These are phyloP conservation scores for Tremellales sp. DNA, from an alignment of 1,284 basidiomycete species.

Conservation along the genomic window DNA sequence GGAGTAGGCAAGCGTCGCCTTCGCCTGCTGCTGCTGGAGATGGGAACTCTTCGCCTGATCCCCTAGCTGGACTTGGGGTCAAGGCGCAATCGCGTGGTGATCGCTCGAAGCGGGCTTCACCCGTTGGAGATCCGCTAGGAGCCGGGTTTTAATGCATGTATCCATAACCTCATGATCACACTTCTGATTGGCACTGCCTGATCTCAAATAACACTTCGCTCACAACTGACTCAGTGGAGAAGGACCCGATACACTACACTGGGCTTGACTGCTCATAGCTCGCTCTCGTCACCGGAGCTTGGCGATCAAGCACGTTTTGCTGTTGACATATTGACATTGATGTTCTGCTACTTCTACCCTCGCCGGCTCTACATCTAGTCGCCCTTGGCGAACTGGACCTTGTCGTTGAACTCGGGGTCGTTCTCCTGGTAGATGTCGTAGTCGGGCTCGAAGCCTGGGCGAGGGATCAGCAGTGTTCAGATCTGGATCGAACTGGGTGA, in stretches of 20 bases:
- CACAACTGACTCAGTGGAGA: too few species aligned
- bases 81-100: too few species aligned
- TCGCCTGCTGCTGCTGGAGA: neutral
- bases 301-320: too few species aligned
- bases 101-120: neutral
- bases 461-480: conserved; percentile 1
- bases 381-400: conserved; percentile 36
- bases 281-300: too few species aligned
- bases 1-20: neutral
- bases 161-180: too few species aligned
- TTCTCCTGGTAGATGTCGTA: conserved; percentile 55
- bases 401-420: conserved; percentile 51
- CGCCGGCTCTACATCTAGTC: neutral
- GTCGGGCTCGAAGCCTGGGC: conserved; percentile 25
- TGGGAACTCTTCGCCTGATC: conserved; percentile 5
- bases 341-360: neutral
- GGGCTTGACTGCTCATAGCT: too few species aligned
- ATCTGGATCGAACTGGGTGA: neutral
- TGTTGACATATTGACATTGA: too few species aligned
- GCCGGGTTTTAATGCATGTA: neutral
- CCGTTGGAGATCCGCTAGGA: neutral
- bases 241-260: too few species aligned
- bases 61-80: conserved; percentile 20
- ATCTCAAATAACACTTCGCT: too few species aligned
- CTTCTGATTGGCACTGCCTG: too few species aligned